Conservation (phyloP, 2,329 filamentous ascomycete species). For the Curvularia hawaiiensis region DNA sequence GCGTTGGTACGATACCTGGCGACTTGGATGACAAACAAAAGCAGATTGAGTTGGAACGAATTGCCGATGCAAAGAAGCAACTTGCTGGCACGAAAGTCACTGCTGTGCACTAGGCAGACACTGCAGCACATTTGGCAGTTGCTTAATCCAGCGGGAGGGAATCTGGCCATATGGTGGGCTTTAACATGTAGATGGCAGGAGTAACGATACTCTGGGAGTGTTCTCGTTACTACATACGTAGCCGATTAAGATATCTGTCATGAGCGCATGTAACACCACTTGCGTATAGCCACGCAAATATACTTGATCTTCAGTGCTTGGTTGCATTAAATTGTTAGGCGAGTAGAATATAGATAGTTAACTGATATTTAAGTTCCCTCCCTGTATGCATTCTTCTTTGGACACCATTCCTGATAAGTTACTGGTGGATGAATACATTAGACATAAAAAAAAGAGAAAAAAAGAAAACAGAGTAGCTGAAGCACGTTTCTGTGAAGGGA, state of each 20-base stretch:
- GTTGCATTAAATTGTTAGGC: background rate
- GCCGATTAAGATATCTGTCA: background rate
- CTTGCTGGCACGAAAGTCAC: slow-evolving; percentile 20
- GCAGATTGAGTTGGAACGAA: slow-evolving; percentile 30
- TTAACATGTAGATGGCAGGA: background rate
- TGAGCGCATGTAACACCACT: background rate
- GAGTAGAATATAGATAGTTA: no score
- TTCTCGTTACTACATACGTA: background rate
- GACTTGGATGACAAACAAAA: slow-evolving; percentile 45
- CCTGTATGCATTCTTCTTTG: background rate
- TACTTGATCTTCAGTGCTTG: background rate
- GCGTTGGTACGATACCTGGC: slow-evolving; percentile 54
- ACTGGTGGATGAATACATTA: background rate
- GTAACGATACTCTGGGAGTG: background rate
- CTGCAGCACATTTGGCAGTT: background rate
- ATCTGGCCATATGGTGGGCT: background rate
- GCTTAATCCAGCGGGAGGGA: background rate
- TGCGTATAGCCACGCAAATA: background rate
- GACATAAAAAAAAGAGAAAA: background rate
- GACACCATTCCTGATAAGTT: background rate
- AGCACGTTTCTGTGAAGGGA: slow-evolving; percentile 7
- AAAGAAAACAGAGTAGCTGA: slow-evolving; percentile 3
- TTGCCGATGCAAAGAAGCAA: slow-evolving; percentile 26
- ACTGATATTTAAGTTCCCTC: no score
- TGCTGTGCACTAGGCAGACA: slow-evolving; percentile 19